These are phyloP conservation scores for Eruca vesicaria DNA, from an alignment of 441 rosid species.

Conservation along the genomic window DNA sequence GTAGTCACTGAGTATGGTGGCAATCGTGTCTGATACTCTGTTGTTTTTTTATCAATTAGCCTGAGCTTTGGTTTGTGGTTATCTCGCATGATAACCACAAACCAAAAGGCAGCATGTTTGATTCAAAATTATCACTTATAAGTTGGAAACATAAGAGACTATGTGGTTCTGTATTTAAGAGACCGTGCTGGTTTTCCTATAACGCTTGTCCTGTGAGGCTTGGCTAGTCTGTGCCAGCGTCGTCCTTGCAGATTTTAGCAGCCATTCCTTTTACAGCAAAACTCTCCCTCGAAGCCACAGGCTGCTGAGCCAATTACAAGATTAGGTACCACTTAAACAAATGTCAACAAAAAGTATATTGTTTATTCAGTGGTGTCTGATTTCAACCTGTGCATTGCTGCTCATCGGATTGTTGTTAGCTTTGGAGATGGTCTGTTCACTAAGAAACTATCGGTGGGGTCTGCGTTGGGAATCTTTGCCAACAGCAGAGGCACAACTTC, in stretches of 20 bases:
- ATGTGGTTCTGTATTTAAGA: conserved; percentile 1
- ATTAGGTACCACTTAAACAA: background rate
- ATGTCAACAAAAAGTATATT: background rate
- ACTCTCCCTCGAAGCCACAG: conserved; percentile 86
- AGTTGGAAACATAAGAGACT: background rate
- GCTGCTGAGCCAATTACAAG: conserved; percentile 43
- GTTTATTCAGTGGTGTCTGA: background rate
- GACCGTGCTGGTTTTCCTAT: conserved; percentile 88
- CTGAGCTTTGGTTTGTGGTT: no score
- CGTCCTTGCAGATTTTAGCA: conserved; percentile 40
- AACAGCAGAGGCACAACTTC: no score
- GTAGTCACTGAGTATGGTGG: conserved; percentile 16
- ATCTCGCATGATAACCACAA: conserved; percentile 59
- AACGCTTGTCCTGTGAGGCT: conserved; percentile 59
- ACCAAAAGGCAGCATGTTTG: background rate
- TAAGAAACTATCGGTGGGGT: conserved; percentile 52
- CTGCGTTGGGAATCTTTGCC: no score
- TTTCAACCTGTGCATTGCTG: conserved; percentile 53
- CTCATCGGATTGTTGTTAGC: conserved; percentile 69
- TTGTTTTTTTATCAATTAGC: conserved; percentile 28
- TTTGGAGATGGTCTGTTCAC: conserved; percentile 64
- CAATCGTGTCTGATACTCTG: background rate
- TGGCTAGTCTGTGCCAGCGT: conserved; percentile 46
- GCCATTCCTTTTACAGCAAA: conserved; percentile 43
- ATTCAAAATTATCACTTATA: background rate